These are phyloP conservation scores for Isabelozyma pseudorhagii DNA, from an alignment of 805 yeast genomes.

Conservation along the genomic window DNA sequence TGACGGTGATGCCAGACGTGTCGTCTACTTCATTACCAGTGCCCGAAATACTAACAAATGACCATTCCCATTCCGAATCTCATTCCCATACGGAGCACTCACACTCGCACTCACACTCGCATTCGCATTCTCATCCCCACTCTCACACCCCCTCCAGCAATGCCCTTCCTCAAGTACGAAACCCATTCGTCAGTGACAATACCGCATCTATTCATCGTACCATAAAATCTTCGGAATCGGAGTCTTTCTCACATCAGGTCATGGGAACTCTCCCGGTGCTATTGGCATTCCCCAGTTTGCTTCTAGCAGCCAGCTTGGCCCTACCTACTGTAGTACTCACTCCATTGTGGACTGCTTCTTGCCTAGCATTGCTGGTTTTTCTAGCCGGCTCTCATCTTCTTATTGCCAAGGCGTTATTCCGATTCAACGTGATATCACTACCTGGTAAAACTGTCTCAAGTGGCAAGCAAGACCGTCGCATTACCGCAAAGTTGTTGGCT, in stretches of 20 bases:
- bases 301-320: conserved; percentile 22
- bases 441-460: background rate
- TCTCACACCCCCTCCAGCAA: background rate
- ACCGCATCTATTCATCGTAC: background rate
- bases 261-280: conserved; percentile 32
- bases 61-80: background rate
- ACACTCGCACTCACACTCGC: background rate
- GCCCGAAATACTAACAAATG: background rate
- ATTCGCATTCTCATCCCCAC: background rate
- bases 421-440: conserved; percentile 8
- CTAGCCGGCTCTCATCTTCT: conserved; percentile 18
- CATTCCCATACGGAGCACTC: background rate
- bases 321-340: conserved; percentile 1
- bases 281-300: conserved; percentile 27
- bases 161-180: background rate
- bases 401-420: conserved; percentile 10
- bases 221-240: background rate
- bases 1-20: background rate
- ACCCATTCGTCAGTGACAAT: background rate
- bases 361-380: conserved; percentile 12
- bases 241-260: background rate
- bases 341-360: background rate
- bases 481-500: conserved; percentile 7
- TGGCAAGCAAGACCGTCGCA: conserved; percentile 4
- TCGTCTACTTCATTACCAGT: background rate